Evolutionary conservation across 78 protist species (phyloP), one percentile per base, ranked within the genome.

Genomic region (Carpediemonas membranifera): DNA sequence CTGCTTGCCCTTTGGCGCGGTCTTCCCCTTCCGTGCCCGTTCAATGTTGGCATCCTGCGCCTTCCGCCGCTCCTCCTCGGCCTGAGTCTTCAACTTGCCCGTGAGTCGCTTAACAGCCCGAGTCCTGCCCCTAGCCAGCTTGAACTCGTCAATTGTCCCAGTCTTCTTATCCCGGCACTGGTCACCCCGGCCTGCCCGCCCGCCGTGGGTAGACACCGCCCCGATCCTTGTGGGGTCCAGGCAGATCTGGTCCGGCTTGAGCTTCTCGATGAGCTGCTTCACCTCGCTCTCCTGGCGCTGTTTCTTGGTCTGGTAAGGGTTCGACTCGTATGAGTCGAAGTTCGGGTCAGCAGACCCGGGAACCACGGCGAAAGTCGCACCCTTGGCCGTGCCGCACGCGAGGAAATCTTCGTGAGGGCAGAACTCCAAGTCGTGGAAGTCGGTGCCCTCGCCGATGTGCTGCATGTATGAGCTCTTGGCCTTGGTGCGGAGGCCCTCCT

Each of bases 341-440:
- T 91, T 93, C 21, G 99, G 79, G 74, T 87, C 91, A 13, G 96
- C 98, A 15, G 90, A 68, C 5, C 97, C 95, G 3, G 87, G 81
- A 0, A 86, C 80, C 19, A 86, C 1, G 30, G 76, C 15, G 19
- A 66, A 37, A 7, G 54, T 0, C 36, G 79, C 14, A 36, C 94
- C 94, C 25, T 3, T 30, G 0, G 63, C 50, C 44, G 82, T 87
- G 1, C 92, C 91, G 34, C 87, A 16, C 35, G 94, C 97, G 3
- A 94, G 76, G 31, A 90, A 60, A 54, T 94, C 98, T 60, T 94
- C 97, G 61, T 59, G 87, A n/a, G 98, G 97, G 64, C 87, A 73
- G 74, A 92, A 93, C 31, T 53, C 47, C n/a, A 85, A 60, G 15
- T 36, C n/a, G 28, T 19, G 31, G 19, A 68, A 79, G n/a, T n/a